Conservation (phyloP, 2,329 filamentous ascomycete genomes). For the Aspergillus pseudotamarii region DNA sequence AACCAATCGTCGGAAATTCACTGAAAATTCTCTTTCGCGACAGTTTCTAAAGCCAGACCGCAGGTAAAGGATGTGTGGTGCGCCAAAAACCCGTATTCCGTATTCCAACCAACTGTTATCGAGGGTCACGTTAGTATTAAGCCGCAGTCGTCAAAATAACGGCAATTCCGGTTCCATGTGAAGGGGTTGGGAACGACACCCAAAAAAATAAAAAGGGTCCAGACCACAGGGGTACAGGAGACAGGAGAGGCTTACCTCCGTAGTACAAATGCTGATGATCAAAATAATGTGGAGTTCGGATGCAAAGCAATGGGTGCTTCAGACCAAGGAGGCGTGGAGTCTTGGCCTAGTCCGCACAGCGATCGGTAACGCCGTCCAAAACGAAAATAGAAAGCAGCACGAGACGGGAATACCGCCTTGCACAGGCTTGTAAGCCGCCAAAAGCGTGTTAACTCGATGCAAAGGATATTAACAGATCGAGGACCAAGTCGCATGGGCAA, state of each 20-base stretch:
- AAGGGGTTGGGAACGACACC: not conserved
- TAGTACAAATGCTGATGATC: conserved; percentile 16
- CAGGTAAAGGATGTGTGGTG: conserved; percentile 14
- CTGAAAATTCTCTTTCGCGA: conserved; percentile 12
- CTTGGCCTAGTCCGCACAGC: conserved; percentile 32
- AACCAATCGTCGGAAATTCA: conserved; percentile 1
- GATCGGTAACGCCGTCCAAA: conserved; percentile 30
- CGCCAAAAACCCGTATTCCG: conserved; percentile 11
- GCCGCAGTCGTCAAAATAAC: conserved; percentile 24
- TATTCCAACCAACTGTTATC: conserved; percentile 25
- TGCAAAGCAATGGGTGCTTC: conserved; percentile 24
- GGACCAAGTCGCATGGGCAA: conserved; percentile 30
- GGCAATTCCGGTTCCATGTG: conserved; percentile 2
- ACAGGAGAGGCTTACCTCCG: conserved; percentile 20
- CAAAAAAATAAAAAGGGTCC: not conserved
- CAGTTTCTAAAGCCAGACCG: conserved; percentile 1
- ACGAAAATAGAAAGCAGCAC: conserved; percentile 28
- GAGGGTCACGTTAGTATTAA: conserved; percentile 38
- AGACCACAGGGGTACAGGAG: conserved; percentile 10
- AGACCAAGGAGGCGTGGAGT: conserved; percentile 35
- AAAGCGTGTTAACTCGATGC: conserved; percentile 24
- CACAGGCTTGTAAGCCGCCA: conserved; percentile 32
- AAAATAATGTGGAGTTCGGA: conserved; percentile 18
- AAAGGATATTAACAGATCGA: conserved; percentile 23
- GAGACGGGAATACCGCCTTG: conserved; percentile 35